Base-by-base conservation (phyloP, 768 basidiomycete species). In the Trametes meyenii region DNA sequence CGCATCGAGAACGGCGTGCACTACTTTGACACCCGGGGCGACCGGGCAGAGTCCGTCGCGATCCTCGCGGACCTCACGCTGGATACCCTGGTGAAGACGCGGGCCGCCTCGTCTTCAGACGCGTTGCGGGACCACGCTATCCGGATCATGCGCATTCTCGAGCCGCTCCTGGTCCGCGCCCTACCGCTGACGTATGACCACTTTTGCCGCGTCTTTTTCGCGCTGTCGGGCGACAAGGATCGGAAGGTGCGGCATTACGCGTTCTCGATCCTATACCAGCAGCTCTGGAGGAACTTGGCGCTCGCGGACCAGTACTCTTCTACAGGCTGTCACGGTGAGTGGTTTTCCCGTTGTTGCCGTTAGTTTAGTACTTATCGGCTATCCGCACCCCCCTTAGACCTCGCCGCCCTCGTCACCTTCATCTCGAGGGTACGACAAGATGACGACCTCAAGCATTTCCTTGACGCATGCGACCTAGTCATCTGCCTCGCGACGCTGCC, bases 401-500 rank as follows among this genome's bases (percentile, higher is more conserved):
- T 60, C 23, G 40, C 49, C 5, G 54, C 53, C 1, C 35, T 64
- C 10, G 58, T 64, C 12, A 21, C 21, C 29, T 64, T 64, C 50
- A 56, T 60, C 7, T 35, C 44, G 12, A 39, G 35, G 8, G 43
- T 50, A 12, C 63, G 53, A 35, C 21, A 19, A 6, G 58, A 60
- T 44, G 46, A 26, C 1, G 21, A 53, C 49, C 33, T 36, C 3
- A 54, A 58, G 38, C 58, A 55, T 29, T 64, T 64, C 53, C 53
- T 64, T 5, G 50, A 56, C 53, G 63, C 63, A 11, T 60, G 63
- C 54, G 58, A 64, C 26, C 58, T 64, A 13, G 55, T 64, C 36
- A 53, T 60, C 50, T 60, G 48, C 49, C 58, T 64, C 17, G 63
- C 50, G 19, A 55, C 58, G 5, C 50, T 53, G 13, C 58, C 54